phyloP scores from a whole-genome alignment of 768 basidiomycete genomes.

The Boletus rufocinnamomeus region DNA sequence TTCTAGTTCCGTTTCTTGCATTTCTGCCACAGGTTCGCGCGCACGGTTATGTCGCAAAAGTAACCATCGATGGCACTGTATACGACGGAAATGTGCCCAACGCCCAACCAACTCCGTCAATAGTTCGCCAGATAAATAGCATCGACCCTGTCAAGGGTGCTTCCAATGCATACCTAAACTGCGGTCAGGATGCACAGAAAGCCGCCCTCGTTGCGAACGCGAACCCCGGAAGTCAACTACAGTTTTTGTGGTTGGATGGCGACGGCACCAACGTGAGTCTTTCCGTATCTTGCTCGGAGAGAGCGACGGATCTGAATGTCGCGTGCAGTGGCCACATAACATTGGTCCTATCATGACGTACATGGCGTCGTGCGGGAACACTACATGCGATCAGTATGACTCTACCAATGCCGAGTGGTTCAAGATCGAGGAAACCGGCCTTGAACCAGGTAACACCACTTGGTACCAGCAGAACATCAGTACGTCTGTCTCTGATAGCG shows the following conservation, averaged over 20 bases:
- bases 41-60: conserved; percentile 46
- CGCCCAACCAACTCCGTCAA: conserved; percentile 39
- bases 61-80: conserved; percentile 45
- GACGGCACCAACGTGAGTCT: conserved; percentile 38
- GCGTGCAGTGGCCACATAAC: conserved; percentile 51
- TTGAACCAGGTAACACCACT: conserved; percentile 35
- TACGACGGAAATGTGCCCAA: conserved; percentile 48
- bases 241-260: conserved; percentile 58
- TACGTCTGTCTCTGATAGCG: conserved; percentile 33
- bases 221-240: conserved; percentile 57
- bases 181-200: conserved; percentile 53
- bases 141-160: conserved; percentile 58
- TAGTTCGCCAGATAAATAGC: conserved; percentile 47
- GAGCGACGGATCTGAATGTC: neutral
- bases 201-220: conserved; percentile 55
- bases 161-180: conserved; percentile 56
- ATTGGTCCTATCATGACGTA: conserved; percentile 76
- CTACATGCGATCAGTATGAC: conserved; percentile 62
- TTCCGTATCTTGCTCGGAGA: neutral
- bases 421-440: conserved; percentile 63
- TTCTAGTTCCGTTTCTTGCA: conserved; percentile 15
- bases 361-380: conserved; percentile 61
- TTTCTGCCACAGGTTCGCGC: conserved; percentile 32
- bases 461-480: conserved; percentile 61
- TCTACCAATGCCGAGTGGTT: conserved; percentile 65